phyloP scores from a whole-genome alignment of 73 alveolate species.

The Tetrahymena elliotti region DNA sequence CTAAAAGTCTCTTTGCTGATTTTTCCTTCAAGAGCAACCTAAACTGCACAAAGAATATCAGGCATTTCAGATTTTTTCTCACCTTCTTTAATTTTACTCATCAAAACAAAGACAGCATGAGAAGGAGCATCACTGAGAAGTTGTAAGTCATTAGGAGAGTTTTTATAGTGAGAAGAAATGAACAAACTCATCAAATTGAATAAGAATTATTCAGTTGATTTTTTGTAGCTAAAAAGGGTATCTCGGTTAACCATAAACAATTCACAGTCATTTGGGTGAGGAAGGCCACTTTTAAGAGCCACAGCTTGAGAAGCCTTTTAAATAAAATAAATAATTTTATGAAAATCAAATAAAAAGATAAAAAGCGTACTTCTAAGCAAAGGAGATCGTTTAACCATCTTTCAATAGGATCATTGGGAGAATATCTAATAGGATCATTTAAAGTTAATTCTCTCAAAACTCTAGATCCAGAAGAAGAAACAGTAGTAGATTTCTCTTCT shows the following conservation, averaged over 20 bases:
- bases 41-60: conserved; percentile 97
- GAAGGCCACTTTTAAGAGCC: conserved; percentile 56
- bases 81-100: conserved; percentile 79
- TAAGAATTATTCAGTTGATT: conserved; percentile 93
- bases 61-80: conserved; percentile 74
- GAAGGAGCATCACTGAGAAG: conserved; percentile 99
- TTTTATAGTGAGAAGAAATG: conserved; percentile 98
- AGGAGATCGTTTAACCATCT: conserved; percentile 94
- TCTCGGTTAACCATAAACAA: conserved; percentile 97
- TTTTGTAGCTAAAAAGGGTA: conserved; percentile 91
- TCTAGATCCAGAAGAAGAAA: conserved; percentile 48
- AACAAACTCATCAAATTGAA: conserved; percentile 93
- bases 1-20: conserved; percentile 64
- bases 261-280: conserved; percentile 91
- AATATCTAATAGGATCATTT: conserved; percentile 98
- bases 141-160: conserved; percentile 99
- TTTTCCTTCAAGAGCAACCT: conserved; percentile 86
- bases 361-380: conserved; percentile 63
- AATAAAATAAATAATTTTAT: conserved; percentile 18
- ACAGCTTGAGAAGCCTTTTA: conserved; percentile 38
- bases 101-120: conserved; percentile 93
- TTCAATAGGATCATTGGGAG: conserved; percentile 94
- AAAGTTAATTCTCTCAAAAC: conserved; percentile 67
- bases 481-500: background rate
- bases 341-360: conserved; percentile 49